phyloP scores from a whole-genome alignment of 2,329 filamentous ascomycete genomes.

The Corinectria fuckeliana region DNA sequence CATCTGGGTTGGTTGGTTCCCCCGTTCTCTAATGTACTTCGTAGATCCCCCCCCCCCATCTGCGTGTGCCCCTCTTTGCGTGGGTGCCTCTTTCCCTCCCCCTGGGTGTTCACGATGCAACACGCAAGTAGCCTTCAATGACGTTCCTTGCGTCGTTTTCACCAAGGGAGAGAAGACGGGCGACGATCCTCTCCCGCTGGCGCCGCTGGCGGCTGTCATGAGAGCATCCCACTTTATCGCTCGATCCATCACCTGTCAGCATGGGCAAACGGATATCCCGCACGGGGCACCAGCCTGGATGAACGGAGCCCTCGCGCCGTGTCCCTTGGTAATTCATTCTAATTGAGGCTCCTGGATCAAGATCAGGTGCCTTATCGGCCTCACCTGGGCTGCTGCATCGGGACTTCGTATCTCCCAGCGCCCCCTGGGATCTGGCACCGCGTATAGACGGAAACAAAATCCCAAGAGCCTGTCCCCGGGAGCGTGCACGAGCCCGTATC shows the following conservation, averaged over 20 bases:
- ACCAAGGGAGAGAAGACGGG: too few relatives aligned
- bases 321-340: background rate
- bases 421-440: background rate
- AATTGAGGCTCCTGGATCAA: too few relatives aligned
- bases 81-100: background rate
- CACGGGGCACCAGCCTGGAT: constrained; percentile 11
- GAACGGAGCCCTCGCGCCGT: constrained; percentile 1
- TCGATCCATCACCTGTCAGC: background rate
- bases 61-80: background rate
- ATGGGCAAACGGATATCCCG: constrained; percentile 11
- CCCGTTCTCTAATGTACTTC: too few relatives aligned
- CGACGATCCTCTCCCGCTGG: too few relatives aligned
- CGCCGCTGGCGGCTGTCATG: background rate
- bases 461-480: background rate
- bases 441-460: constrained; percentile 5
- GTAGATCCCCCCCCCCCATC: background rate
- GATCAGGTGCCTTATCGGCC: constrained; percentile 4
- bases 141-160: background rate
- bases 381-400: background rate
- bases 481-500: too few relatives aligned
- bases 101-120: background rate
- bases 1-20: background rate
- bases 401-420: background rate
- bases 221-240: background rate
- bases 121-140: background rate